Evolutionary conservation across 805 yeast species (phyloP), one percentile per base, ranked within the genome.

Genomic region (Kodamaea hsintzibuensis): DNA sequence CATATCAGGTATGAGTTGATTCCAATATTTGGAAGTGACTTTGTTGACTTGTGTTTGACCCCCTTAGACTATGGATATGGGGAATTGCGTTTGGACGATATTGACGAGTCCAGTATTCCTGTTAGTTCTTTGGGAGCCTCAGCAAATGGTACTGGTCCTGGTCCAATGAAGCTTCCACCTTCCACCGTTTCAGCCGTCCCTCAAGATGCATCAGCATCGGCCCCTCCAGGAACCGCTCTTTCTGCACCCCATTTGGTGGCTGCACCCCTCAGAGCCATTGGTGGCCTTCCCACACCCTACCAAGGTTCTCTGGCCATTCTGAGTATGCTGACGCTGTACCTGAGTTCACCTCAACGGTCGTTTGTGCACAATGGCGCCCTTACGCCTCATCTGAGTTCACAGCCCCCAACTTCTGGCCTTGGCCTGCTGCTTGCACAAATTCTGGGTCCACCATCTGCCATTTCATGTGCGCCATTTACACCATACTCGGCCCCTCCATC

Each of bases 11-110:
- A 76, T 65, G 82, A 88, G 17, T 72, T 91, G 59, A 80, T 90
- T 25, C 97, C 97, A 2, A 60, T 91, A 7, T 91, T 91, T 70
- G 97, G 97, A 2, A 69, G 72, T 1, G 79, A 73, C 25, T 91
- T 91, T 66, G 85, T 88, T 3, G 77, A 71, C 40, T 72, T 76
- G 53, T 87, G 91, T 62, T 71, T 85, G 46, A 71, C 68, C 58
- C 91, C 91, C 0, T 65, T 69, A 57, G 86, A 84, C 56, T 71
- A 72, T 8, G 89, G 89, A 0, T 87, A 82, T 69, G 91, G 92
- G 2, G 81, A 83, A 71, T 74, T 87, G 51, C 71, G 77, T 54
- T 67, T 80, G 66, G 75, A 71, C 58, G 74, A 66, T 37, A 43
- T 55, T 14, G 48, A 48, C 6, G 44, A 37, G 9, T 5, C 5